Conservation (phyloP, 768 basidiomycete genomes). For the Trametes gibbosa region DNA sequence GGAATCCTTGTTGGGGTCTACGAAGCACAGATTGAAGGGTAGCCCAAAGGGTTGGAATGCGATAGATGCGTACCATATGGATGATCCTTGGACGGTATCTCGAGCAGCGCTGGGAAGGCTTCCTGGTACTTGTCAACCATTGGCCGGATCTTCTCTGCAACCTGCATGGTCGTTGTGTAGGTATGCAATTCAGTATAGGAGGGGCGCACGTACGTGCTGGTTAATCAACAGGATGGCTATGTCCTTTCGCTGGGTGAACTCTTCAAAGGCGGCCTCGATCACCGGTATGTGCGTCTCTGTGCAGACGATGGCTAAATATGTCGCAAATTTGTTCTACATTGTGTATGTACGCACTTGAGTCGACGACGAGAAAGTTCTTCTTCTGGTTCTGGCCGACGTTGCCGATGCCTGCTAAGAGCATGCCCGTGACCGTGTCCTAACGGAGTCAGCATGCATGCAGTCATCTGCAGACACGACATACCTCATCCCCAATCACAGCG, state of each 20-base stretch:
- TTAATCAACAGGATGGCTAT: constrained; percentile 97
- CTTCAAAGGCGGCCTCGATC: constrained; percentile 91
- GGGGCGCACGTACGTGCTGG: constrained; percentile 76
- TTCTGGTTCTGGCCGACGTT: constrained; percentile 87
- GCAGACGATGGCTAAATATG: neutral
- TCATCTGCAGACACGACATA: constrained; percentile 27
- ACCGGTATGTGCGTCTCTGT: constrained; percentile 87
- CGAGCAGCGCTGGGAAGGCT: constrained; percentile 93
- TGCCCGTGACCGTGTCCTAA: constrained; percentile 95
- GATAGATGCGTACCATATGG: constrained; percentile 66
- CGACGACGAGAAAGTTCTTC: constrained; percentile 98
- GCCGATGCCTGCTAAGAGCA: constrained; percentile 92
- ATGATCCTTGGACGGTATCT: constrained; percentile 98
- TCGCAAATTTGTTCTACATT: neutral
- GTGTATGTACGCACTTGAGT: constrained; percentile 65
- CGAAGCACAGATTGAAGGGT: constrained; percentile 11
- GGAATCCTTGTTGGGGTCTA: constrained; percentile 95
- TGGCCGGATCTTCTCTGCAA: constrained; percentile 96
- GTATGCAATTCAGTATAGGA: neutral
- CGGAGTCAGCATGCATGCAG: constrained; percentile 1
- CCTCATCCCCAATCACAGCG: constrained; percentile 98
- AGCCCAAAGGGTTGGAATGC: neutral
- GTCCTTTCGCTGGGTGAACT: constrained; percentile 92
- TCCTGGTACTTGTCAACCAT: constrained; percentile 94
- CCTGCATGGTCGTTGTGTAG: constrained; percentile 41